Conservation (phyloP, 2,329 filamentous ascomycete genomes). For the Emergomyces africanus region DNA sequence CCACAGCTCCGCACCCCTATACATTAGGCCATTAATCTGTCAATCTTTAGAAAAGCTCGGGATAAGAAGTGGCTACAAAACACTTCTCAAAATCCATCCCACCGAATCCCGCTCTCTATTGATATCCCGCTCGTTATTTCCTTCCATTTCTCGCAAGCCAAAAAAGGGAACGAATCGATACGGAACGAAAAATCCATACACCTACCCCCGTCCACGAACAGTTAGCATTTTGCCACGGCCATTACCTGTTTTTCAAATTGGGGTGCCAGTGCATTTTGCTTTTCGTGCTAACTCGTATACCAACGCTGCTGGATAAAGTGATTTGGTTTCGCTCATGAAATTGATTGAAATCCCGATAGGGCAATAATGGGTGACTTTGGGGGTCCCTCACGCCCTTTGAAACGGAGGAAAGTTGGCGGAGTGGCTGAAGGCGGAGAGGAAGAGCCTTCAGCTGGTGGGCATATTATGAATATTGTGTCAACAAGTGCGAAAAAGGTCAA, state of each 20-base stretch:
- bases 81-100: not conserved
- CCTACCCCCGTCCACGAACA: not conserved
- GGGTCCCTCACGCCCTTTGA: conserved; percentile 17
- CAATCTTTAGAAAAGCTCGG: not conserved
- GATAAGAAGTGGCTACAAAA: not conserved
- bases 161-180: not conserved
- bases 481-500: not conserved
- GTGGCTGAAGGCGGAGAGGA: not conserved
- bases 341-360: not conserved
- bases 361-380: not conserved
- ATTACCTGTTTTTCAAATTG: not conserved
- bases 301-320: not conserved
- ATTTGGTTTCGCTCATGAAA: not conserved
- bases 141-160: not conserved
- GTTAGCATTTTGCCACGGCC: not conserved
- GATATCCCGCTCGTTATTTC: not conserved
- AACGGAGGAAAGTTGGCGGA: conserved; percentile 24
- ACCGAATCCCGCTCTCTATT: not conserved
- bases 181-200: not conserved
- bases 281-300: not conserved
- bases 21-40: not conserved
- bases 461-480: not conserved
- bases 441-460: not conserved
- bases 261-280: not conserved
- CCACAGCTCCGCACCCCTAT: not conserved